Percentiles rank a stretch among this genome's conserved stretches.
phyloP scores from a whole-genome alignment of 1,139 yeast genomes.

The Debaryomyces subglobosus region DNA sequence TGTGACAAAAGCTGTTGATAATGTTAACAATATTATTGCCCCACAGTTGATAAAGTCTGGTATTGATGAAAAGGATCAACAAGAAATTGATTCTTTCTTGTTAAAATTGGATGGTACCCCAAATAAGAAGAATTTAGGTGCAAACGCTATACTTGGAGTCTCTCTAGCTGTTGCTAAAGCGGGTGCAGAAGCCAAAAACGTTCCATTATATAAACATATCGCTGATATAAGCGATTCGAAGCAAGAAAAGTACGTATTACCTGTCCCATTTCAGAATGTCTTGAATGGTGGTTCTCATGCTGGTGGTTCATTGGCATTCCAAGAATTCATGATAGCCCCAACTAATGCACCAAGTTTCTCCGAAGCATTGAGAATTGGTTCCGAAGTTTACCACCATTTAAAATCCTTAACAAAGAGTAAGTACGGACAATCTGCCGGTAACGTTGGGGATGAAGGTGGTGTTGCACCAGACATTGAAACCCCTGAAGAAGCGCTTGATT shows the following conservation, averaged over 20 bases:
- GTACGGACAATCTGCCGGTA: slow-evolving; percentile 92
- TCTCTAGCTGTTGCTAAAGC: slow-evolving; percentile 86
- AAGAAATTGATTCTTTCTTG: slow-evolving; percentile 75
- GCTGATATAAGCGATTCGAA: slow-evolving; percentile 64
- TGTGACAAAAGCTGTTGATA: slow-evolving; percentile 81
- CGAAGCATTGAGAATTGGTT: slow-evolving; percentile 87
- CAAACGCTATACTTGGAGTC: slow-evolving; percentile 88
- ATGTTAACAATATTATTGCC: slow-evolving; percentile 80
- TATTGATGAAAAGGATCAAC: slow-evolving; percentile 77
- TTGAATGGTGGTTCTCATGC: slow-evolving; percentile 97
- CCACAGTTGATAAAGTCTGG: slow-evolving; percentile 74
- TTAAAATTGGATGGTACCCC: slow-evolving; percentile 78
- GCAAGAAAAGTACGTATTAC: slow-evolving; percentile 68
- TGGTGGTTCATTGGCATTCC: slow-evolving; percentile 93
- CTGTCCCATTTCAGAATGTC: slow-evolving; percentile 93
- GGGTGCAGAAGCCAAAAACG: slow-evolving; percentile 81
- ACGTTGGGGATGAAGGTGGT: slow-evolving; percentile 98
- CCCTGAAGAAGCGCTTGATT: slow-evolving; percentile 89
- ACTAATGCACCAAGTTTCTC: slow-evolving; percentile 75
- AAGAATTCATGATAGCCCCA: slow-evolving; percentile 95
- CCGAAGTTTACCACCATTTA: slow-evolving; percentile 89
- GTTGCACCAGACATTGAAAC: slow-evolving; percentile 90
- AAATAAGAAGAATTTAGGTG: slow-evolving; percentile 87
- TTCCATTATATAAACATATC: slow-evolving; percentile 80
- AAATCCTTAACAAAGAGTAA: slow-evolving; percentile 81